Evolutionary conservation across 2,329 filamentous ascomycete species (phyloP).

Genomic region (Cercospora janseana): DNA sequence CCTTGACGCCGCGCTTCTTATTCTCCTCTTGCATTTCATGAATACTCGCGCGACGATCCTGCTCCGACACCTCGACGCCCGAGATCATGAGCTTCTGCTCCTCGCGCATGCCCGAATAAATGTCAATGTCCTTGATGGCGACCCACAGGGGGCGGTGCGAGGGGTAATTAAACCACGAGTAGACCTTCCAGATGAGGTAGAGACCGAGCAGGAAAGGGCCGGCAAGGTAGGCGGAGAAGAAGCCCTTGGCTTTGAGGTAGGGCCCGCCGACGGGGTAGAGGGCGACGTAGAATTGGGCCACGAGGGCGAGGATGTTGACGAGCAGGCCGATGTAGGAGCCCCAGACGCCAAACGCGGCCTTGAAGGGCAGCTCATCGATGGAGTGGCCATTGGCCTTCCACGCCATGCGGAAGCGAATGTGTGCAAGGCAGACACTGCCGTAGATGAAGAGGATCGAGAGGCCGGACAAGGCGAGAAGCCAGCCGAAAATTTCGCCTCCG

Average conservation of each 20-base stretch:
- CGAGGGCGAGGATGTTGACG: slow-evolving; percentile 42
- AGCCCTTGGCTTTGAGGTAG: slow-evolving; percentile 23
- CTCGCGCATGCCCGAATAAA: slow-evolving; percentile 41
- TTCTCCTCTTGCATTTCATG: slow-evolving; percentile 34
- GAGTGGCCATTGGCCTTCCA: slow-evolving; percentile 56
- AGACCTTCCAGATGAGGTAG: slow-evolving; percentile 36
- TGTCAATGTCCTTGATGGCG: slow-evolving; percentile 37
- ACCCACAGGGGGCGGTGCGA: slow-evolving; percentile 36
- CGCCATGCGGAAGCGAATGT: slow-evolving; percentile 81
- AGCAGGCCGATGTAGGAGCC: slow-evolving; percentile 43
- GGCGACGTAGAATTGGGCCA: slow-evolving; percentile 45
- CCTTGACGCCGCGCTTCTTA: slow-evolving; percentile 28
- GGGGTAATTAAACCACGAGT: slow-evolving; percentile 29
- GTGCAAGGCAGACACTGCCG: slow-evolving; percentile 77
- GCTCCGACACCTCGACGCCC: slow-evolving; percentile 30
- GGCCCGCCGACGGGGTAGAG: slow-evolving; percentile 28
- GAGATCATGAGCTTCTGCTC: slow-evolving; percentile 28
- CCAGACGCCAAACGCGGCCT: slow-evolving; percentile 41
- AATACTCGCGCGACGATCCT: slow-evolving; percentile 36
- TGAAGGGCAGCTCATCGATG: slow-evolving; percentile 48
- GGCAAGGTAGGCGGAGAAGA: slow-evolving; percentile 36
- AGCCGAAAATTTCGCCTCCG: slow-evolving; percentile 65
- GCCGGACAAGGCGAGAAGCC: slow-evolving; percentile 72
- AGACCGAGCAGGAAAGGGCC: slow-evolving; percentile 34
- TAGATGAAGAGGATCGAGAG: slow-evolving; percentile 74